These are phyloP conservation scores for Hypholoma sublateritium DNA, from an alignment of 768 basidiomycete genomes.

Conservation along the genomic window DNA sequence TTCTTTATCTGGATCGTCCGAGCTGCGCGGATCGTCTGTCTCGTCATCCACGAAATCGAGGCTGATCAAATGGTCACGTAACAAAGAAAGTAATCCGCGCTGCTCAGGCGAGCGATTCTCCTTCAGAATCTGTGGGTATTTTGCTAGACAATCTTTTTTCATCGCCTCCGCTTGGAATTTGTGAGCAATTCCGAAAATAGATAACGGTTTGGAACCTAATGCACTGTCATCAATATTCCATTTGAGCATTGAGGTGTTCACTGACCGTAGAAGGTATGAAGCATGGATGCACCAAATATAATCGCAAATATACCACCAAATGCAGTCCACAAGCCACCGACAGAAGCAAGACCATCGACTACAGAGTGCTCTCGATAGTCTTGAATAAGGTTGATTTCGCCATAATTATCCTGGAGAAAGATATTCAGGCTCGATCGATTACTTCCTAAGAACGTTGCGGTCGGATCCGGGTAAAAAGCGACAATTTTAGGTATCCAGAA, in stretches of 20 bases:
- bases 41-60: not conserved
- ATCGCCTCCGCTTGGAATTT: not conserved
- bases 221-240: not conserved
- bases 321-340: constrained; percentile 24
- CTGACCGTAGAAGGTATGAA: constrained; percentile 18
- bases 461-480: not conserved
- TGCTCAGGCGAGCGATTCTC: not conserved
- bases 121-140: not conserved
- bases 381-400: constrained; percentile 6
- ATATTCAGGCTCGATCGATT: not conserved
- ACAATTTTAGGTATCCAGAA: not conserved
- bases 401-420: not conserved
- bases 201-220: not conserved
- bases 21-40: not conserved
- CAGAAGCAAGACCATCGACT: constrained; percentile 15
- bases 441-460: not conserved
- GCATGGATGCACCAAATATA: constrained; percentile 19
- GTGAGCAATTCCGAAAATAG: not conserved
- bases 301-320: constrained; percentile 18
- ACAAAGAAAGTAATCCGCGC: not conserved
- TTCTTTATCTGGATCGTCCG: no score
- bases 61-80: not conserved
- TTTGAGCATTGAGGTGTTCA: no score
- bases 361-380: constrained; percentile 20
- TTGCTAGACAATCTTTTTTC: not conserved